Evolutionary conservation across 2,329 filamentous ascomycete genomes (phyloP).

Genomic region (Stemphylium lycopersici): DNA sequence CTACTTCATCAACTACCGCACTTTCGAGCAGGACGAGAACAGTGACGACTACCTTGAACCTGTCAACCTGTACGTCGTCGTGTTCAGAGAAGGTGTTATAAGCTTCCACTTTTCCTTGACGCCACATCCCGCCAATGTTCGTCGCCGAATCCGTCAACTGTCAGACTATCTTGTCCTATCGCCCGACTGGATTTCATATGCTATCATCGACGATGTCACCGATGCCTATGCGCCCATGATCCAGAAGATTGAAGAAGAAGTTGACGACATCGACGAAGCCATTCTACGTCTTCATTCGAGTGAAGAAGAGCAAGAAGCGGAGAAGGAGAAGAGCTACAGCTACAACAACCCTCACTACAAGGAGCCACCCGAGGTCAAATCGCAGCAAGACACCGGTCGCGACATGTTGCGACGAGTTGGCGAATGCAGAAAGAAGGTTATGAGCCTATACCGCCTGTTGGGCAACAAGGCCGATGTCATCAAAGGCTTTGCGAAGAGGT

Average conservation of each 20-base stretch:
- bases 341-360: slow-evolving; percentile 44
- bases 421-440: slow-evolving; percentile 95
- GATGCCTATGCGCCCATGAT: slow-evolving; percentile 95
- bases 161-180: slow-evolving; percentile 92
- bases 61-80: slow-evolving; percentile 96
- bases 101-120: slow-evolving; percentile 98
- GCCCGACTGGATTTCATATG: slow-evolving; percentile 98
- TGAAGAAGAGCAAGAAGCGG: slow-evolving; percentile 42
- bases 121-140: slow-evolving; percentile 94
- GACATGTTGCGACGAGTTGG: slow-evolving; percentile 94
- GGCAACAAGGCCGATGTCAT: slow-evolving; percentile 99
- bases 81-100: slow-evolving; percentile 93
- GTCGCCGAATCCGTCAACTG: slow-evolving; percentile 88
- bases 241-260: slow-evolving; percentile 90
- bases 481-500: slow-evolving; percentile 97
- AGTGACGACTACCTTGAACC: slow-evolving; percentile 92
- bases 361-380: slow-evolving; percentile 49
- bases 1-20: slow-evolving; percentile 98
- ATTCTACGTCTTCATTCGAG: slow-evolving; percentile 82
- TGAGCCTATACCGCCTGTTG: slow-evolving; percentile 89
- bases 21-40: slow-evolving; percentile 91
- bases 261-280: slow-evolving; percentile 86
- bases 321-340: slow-evolving; percentile 30
- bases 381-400: slow-evolving; percentile 57
- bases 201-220: slow-evolving; percentile 97